These are phyloP conservation scores for Pichia gijzeniarum DNA, from an alignment of 805 yeast species.

Conservation along the genomic window DNA sequence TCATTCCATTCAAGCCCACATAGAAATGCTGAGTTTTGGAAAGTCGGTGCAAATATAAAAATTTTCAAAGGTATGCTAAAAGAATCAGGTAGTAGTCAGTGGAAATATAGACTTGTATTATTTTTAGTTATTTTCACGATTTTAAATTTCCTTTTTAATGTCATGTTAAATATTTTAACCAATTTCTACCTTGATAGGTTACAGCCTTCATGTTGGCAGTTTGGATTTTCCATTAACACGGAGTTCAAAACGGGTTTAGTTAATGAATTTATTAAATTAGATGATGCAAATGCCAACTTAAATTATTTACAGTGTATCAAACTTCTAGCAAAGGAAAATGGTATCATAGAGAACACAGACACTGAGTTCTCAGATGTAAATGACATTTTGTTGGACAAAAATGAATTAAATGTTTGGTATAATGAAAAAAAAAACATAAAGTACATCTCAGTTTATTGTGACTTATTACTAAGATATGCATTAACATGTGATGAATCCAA, in stretches of 20 bases:
- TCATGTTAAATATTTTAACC: conserved; percentile 29
- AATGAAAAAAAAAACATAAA: conserved; percentile 27
- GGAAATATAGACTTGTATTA: conserved; percentile 38
- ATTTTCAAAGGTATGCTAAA: conserved; percentile 22
- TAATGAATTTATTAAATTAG: conserved; percentile 31
- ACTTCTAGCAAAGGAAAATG: conserved; percentile 27
- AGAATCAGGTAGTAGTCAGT: conserved; percentile 35
- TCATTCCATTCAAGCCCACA: conserved; percentile 4
- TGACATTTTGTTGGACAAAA: conserved; percentile 15
- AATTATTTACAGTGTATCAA: conserved; percentile 29
- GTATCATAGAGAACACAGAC: conserved; percentile 12
- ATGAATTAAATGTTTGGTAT: conserved; percentile 23
- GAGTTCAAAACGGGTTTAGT: conserved; percentile 33
- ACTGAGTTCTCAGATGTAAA: conserved; percentile 18
- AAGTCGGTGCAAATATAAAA: conserved; percentile 26
- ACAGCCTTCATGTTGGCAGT: conserved; percentile 25
- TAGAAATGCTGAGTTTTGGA: conserved; percentile 29
- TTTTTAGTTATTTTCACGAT: conserved; percentile 38
- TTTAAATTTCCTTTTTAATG: conserved; percentile 32
- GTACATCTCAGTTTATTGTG: conserved; percentile 31
- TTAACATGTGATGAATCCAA: conserved; percentile 27
- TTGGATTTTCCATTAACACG: conserved; percentile 25
- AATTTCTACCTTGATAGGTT: conserved; percentile 25
- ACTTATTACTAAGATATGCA: conserved; percentile 35
- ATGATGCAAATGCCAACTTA: conserved; percentile 30